phyloP scores from a whole-genome alignment of 2,329 filamentous ascomycete genomes.

The Periglandula ipomoeae region DNA sequence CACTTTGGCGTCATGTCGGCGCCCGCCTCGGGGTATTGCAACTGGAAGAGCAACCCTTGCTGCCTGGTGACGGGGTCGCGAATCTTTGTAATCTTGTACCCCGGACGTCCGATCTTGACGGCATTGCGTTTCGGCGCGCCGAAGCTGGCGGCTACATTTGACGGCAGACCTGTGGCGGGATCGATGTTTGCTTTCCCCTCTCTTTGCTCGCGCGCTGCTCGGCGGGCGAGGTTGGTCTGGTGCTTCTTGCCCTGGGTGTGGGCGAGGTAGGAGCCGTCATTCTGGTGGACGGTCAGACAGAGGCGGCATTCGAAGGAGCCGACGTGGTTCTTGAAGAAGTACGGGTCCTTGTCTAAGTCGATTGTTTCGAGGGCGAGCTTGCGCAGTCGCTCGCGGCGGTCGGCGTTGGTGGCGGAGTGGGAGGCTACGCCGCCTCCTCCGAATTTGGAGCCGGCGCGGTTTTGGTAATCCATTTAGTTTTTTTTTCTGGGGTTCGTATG shows the following conservation, averaged over 20 bases:
- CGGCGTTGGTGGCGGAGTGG: constrained; percentile 85
- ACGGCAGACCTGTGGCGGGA: constrained; percentile 59
- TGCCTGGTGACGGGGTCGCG: constrained; percentile 82
- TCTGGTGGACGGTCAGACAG: constrained; percentile 95
- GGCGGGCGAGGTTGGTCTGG: constrained; percentile 93
- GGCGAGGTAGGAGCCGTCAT: constrained; percentile 96
- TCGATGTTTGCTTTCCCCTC: constrained; percentile 67
- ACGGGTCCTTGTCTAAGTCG: constrained; percentile 97
- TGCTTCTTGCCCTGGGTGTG: constrained; percentile 98
- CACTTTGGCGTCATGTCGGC: constrained; percentile 69
- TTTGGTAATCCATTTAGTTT: constrained; percentile 61
- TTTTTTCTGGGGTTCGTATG: background rate
- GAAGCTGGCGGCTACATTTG: constrained; percentile 67
- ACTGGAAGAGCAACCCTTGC: constrained; percentile 86
- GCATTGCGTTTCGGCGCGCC: constrained; percentile 67
- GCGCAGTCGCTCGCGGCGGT: constrained; percentile 91
- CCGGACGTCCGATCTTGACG: constrained; percentile 90
- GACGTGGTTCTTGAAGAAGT: constrained; percentile 99
- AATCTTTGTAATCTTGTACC: constrained; percentile 97
- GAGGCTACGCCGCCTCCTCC: constrained; percentile 95
- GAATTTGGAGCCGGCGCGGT: constrained; percentile 94
- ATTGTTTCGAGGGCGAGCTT: constrained; percentile 98
- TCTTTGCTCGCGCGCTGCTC: constrained; percentile 90
- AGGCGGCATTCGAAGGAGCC: constrained; percentile 96
- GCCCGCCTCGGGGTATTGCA: constrained; percentile 88